Conservation (phyloP, 768 basidiomycete genomes). For the Guyanaporus albipodus region DNA sequence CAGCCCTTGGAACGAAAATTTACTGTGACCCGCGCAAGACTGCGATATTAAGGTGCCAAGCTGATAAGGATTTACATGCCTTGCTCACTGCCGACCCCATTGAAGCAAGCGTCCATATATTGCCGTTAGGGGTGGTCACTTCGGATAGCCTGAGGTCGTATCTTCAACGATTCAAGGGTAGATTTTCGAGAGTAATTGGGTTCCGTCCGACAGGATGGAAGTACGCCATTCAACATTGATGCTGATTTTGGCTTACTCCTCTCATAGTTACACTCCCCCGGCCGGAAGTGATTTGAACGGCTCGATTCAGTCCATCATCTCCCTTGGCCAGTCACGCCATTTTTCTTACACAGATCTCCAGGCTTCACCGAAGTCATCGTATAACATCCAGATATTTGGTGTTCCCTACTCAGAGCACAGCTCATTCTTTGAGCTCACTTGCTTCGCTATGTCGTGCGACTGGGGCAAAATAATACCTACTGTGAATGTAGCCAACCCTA, state of each 20-base stretch:
- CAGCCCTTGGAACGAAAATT: constrained; percentile 73
- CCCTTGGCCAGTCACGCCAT: constrained; percentile 55
- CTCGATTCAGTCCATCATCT: constrained; percentile 65
- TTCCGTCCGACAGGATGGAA: constrained; percentile 98
- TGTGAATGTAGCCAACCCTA: constrained; percentile 78
- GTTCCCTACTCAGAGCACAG: constrained; percentile 95
- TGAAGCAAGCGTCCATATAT: constrained; percentile 78
- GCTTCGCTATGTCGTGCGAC: constrained; percentile 85
- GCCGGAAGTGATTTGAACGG: constrained; percentile 60
- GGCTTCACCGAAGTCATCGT: constrained; percentile 66
- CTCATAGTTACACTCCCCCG: constrained; percentile 58
- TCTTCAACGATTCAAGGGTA: constrained; percentile 65
- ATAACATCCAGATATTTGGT: constrained; percentile 68
- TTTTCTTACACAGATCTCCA: constrained; percentile 71
- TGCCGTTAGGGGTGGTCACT: constrained; percentile 72
- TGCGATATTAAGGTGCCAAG: constrained; percentile 77
- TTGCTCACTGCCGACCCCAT: constrained; percentile 75
- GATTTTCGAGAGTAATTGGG: constrained; percentile 69
- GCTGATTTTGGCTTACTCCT: constrained; percentile 1
- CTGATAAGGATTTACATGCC: constrained; percentile 75
- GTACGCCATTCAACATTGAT: constrained; percentile 41
- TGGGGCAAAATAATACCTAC: constrained; percentile 94
- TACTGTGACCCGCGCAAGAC: constrained; percentile 87
- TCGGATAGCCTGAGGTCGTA: constrained; percentile 78
- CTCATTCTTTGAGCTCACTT: constrained; percentile 92